These are phyloP conservation scores for Rhizoclosmatium globosum DNA, from an alignment of 192 early-diverging fungal species.

Conservation along the genomic window DNA sequence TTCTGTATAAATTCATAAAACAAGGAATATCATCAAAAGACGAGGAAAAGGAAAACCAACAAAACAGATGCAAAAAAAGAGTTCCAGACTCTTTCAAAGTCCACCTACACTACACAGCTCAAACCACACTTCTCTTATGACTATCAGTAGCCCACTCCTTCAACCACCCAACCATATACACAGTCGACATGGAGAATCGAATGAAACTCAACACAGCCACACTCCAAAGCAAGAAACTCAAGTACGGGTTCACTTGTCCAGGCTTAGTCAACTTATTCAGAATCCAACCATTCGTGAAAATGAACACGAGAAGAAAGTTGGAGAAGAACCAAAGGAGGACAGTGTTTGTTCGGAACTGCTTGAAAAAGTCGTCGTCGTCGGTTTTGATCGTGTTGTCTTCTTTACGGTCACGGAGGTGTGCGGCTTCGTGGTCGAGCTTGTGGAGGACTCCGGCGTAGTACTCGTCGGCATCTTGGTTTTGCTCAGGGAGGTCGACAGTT, in stretches of 20 bases:
- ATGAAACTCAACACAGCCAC: constrained; percentile 48
- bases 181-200: constrained; percentile 34
- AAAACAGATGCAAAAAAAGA: too few species aligned
- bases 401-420: constrained; percentile 58
- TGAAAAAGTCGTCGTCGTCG: constrained; percentile 56
- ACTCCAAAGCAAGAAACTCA: constrained; percentile 58
- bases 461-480: constrained; percentile 42
- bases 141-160: constrained; percentile 12
- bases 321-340: constrained; percentile 56
- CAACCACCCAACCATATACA: constrained; percentile 25
- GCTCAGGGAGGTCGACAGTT: constrained; percentile 74
- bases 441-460: constrained; percentile 71
- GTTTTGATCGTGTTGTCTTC: constrained; percentile 51
- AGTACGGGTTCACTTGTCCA: constrained; percentile 48
- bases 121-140: constrained; percentile 21
- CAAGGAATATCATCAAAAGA: too few species aligned
- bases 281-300: constrained; percentile 52
- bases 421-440: constrained; percentile 60
- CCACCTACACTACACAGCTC: neutral
- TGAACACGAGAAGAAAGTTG: constrained; percentile 51
- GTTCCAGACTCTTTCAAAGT: too few species aligned
- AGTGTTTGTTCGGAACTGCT: constrained; percentile 58
- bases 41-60: too few species aligned
- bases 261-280: constrained; percentile 23
- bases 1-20: too few species aligned